phyloP scores from a whole-genome alignment of 345 rosid species.

The Salix koriyanagi region DNA sequence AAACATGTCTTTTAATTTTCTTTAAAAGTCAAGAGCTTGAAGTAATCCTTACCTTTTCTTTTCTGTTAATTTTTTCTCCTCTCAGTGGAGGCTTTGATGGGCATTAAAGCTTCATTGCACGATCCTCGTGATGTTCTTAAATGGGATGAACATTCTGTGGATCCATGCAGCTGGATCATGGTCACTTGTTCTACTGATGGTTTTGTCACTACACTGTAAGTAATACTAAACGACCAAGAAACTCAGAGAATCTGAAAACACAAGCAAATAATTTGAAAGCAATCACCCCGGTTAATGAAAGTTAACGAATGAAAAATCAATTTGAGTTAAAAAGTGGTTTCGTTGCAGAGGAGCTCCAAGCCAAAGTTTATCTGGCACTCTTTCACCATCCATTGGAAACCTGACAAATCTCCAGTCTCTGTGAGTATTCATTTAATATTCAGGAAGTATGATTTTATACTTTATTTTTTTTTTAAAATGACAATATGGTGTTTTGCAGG shows the following conservation, averaged over 20 bases:
- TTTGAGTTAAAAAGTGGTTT: constrained; percentile 9
- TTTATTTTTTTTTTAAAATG: not conserved
- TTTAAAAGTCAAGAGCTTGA: not conserved
- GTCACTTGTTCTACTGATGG: constrained; percentile 64
- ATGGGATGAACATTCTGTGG: constrained; percentile 78
- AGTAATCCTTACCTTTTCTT: not conserved
- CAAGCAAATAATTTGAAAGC: not conserved
- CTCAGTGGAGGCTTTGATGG: constrained; percentile 75
- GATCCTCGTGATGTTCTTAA: constrained; percentile 67
- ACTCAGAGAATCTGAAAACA: not conserved
- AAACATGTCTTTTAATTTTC: not conserved
- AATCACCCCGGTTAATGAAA: not conserved
- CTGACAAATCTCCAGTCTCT: constrained; percentile 72
- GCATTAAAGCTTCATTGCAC: constrained; percentile 37
- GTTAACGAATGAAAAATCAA: not conserved
- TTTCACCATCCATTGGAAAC: constrained; percentile 67
- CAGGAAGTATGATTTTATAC: not conserved
- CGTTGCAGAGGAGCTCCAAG: constrained; percentile 74
- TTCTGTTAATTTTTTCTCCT: not conserved
- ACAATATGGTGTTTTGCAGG: constrained; percentile 38
- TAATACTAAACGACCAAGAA: not conserved
- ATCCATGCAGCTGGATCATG: constrained; percentile 88
- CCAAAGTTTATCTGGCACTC: constrained; percentile 70
- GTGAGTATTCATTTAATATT: constrained; percentile 43
- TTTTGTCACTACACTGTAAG: constrained; percentile 71